Evolutionary conservation across 306 rosid genomes (phyloP).

Genomic region (Arachis hypogaea): DNA sequence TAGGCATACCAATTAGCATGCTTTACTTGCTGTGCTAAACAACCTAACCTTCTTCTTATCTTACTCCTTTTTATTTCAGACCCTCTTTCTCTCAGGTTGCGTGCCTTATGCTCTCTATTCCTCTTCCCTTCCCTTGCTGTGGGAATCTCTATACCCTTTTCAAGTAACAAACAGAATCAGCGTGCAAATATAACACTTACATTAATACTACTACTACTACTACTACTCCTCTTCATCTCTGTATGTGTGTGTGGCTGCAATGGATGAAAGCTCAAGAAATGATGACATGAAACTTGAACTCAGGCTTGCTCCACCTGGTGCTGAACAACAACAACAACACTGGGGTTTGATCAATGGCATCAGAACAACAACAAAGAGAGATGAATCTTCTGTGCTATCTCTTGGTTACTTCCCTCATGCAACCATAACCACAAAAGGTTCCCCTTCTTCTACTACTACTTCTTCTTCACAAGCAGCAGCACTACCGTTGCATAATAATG

Average conservation of each 20-base stretch:
- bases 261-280: conserved; percentile 65
- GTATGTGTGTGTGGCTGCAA: conserved; percentile 25
- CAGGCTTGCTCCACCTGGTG: conserved; percentile 86
- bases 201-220: conserved; percentile 45
- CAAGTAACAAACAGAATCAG: conserved; percentile 43
- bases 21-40: conserved; percentile 73
- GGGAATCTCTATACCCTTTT: too few relatives aligned
- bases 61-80: conserved; percentile 6
- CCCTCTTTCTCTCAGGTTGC: conserved; percentile 48
- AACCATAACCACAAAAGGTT: conserved; percentile 39
- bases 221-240: conserved; percentile 49
- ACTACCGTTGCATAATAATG: conserved; percentile 59
- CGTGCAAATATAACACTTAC: conserved; percentile 60
- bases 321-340: conserved; percentile 51
- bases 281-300: conserved; percentile 71
- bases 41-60: conserved; percentile 46
- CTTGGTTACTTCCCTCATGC: conserved; percentile 52
- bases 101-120: conserved; percentile 63
- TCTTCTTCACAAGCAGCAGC: too few relatives aligned
- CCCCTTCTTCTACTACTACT: background rate
- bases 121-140: conserved; percentile 33
- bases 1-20: conserved; percentile 36
- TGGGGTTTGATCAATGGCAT: conserved; percentile 46
- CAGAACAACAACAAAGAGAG: conserved; percentile 37
- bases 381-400: conserved; percentile 56